Percentiles rank a stretch among this genome's conserved stretches.
Evolutionary conservation across 352 stramenopile genomes (phyloP).

Genomic region (Globisporangium paddicum): DNA sequence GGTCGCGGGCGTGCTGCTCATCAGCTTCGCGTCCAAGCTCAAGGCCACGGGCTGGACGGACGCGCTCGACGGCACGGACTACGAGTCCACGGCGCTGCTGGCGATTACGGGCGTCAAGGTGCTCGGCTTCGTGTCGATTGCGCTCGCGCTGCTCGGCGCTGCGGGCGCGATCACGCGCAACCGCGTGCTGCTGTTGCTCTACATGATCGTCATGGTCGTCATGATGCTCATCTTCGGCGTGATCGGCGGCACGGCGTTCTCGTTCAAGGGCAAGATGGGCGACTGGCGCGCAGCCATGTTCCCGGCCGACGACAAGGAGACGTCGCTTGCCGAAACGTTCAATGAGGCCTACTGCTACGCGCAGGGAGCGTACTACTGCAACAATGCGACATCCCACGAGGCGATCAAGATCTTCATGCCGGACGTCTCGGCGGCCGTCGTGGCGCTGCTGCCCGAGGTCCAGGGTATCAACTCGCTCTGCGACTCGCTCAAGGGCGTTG

Average conservation of each 20-base stretch:
- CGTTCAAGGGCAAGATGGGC: constrained; percentile 67
- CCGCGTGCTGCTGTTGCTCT: constrained; percentile 64
- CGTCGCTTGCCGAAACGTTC: constrained; percentile 58
- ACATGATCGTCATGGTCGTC: constrained; percentile 64
- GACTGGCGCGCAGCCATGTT: constrained; percentile 52
- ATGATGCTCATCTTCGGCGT: constrained; percentile 72
- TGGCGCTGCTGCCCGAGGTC: constrained; percentile 50
- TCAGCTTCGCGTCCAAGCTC: constrained; percentile 55
- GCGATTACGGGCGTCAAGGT: constrained; percentile 43
- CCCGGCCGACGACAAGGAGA: constrained; percentile 49
- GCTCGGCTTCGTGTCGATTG: constrained; percentile 52
- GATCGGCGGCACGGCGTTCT: constrained; percentile 58
- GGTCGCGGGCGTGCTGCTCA: constrained; percentile 48
- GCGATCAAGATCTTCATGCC: constrained; percentile 62
- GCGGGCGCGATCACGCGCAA: constrained; percentile 62
- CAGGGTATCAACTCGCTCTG: constrained; percentile 60
- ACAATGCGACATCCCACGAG: constrained; percentile 59
- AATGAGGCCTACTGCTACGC: constrained; percentile 85
- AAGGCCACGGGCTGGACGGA: constrained; percentile 70
- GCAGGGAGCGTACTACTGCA: constrained; percentile 80
- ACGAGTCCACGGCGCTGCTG: constrained; percentile 40
- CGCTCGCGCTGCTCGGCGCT: constrained; percentile 56
- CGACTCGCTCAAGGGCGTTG: constrained; percentile 27
- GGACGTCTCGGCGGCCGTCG: constrained; percentile 25
- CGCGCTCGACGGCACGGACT: constrained; percentile 65